phyloP scores from a whole-genome alignment of 768 basidiomycete genomes.

The Strobilomyces dryophilus region DNA sequence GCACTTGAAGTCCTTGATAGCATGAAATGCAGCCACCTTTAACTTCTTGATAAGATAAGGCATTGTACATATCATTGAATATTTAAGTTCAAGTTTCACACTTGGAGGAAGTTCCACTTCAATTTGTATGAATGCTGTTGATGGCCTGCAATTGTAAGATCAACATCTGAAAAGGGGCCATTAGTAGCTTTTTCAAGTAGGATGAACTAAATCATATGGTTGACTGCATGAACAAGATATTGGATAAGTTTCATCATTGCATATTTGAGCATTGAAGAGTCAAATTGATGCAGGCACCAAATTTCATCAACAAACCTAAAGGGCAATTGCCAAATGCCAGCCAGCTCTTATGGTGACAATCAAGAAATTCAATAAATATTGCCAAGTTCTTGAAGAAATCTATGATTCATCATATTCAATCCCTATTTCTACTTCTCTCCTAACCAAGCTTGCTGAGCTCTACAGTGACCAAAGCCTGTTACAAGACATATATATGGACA shows the following conservation, averaged over 20 bases:
- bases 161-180: neutral
- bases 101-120: neutral
- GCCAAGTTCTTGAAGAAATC: neutral
- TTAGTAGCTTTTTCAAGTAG: conserved; percentile 3
- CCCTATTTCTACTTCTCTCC: neutral
- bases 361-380: neutral
- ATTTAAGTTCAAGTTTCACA: neutral
- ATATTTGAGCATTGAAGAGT: no score
- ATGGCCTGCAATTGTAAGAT: neutral
- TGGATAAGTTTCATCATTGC: neutral
- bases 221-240: conserved; percentile 10
- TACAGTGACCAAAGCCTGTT: neutral
- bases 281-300: neutral
- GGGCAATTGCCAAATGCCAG: neutral
- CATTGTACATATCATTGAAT: neutral
- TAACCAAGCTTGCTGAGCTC: neutral
- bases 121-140: neutral
- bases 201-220: conserved; percentile 23
- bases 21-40: conserved; percentile 10
- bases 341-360: neutral
- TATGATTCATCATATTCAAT: neutral
- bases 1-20: conserved; percentile 20
- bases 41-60: conserved; percentile 1
- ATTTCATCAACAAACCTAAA: neutral
- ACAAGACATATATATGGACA: neutral